Percentiles rank a stretch among this genome's conserved stretches.
Conservation (phyloP, 2,329 filamentous ascomycete genomes). For the Beauveria asiatica region DNA sequence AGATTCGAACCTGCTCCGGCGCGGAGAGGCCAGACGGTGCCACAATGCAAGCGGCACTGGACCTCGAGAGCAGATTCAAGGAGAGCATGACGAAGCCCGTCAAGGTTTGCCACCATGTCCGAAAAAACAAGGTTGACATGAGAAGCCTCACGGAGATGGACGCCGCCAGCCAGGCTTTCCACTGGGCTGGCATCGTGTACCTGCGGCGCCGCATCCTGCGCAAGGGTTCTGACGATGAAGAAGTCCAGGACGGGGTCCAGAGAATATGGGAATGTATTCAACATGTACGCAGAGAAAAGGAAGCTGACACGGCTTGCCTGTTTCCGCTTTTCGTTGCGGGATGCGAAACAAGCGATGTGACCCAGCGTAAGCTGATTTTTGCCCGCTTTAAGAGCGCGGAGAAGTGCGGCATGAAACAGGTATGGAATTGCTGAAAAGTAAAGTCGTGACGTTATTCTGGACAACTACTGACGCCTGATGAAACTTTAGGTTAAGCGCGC, state of each 20-base stretch:
- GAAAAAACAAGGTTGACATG: slow-evolving; percentile 40
- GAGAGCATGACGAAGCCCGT: slow-evolving; percentile 40
- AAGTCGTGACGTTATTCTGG: too few relatives aligned
- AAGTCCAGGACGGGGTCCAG: slow-evolving; percentile 55
- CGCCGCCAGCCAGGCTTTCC: slow-evolving; percentile 69
- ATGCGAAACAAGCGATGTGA: slow-evolving; percentile 55
- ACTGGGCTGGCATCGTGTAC: slow-evolving; percentile 70
- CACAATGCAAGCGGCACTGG: slow-evolving; percentile 39
- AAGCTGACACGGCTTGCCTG: slow-evolving; percentile 65
- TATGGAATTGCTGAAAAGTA: slow-evolving; percentile 25
- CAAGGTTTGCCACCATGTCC: slow-evolving; percentile 38
- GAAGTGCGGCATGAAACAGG: slow-evolving; percentile 68
- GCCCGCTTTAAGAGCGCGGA: slow-evolving; percentile 60
- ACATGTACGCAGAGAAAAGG: slow-evolving; percentile 55
- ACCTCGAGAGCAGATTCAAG: slow-evolving; percentile 52
- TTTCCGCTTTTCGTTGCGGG: slow-evolving; percentile 81
- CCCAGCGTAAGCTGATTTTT: slow-evolving; percentile 52
- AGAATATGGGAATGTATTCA: slow-evolving; percentile 55
- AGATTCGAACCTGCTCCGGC: background rate
- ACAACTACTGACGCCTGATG: background rate
- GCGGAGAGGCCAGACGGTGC: background rate
- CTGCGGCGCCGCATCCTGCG: slow-evolving; percentile 65
- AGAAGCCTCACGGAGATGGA: slow-evolving; percentile 54
- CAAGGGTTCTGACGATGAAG: slow-evolving; percentile 44
- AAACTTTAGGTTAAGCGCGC: slow-evolving; percentile 45